Evolutionary conservation across 2,329 filamentous ascomycete species (phyloP).

Genomic region (Fusarium clavum): DNA sequence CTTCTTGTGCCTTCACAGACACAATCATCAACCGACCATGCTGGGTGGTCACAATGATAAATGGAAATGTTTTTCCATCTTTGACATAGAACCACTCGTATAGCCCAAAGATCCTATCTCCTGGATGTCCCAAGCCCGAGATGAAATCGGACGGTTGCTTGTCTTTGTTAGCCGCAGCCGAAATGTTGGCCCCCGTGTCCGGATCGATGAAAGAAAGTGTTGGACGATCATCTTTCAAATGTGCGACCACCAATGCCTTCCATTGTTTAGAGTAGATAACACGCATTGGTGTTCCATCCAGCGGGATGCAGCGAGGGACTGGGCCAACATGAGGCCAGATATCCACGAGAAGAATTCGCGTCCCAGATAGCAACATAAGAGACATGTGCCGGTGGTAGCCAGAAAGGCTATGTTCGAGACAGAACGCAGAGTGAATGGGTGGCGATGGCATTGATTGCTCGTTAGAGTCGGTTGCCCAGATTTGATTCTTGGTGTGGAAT

Average conservation of each 20-base stretch:
- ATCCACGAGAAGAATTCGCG: slow-evolving; percentile 65
- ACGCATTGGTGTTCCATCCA: slow-evolving; percentile 62
- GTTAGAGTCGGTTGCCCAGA: slow-evolving; percentile 65
- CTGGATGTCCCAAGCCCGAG: slow-evolving; percentile 65
- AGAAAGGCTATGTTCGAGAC: slow-evolving; percentile 56
- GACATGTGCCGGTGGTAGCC: slow-evolving; percentile 54
- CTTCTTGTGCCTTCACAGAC: slow-evolving; percentile 54
- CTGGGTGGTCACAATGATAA: slow-evolving; percentile 70
- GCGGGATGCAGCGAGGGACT: slow-evolving; percentile 62
- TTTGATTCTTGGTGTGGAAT: slow-evolving; percentile 57
- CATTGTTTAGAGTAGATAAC: slow-evolving; percentile 67
- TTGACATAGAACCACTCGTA: slow-evolving; percentile 72
- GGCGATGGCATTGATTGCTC: slow-evolving; percentile 60
- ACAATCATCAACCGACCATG: slow-evolving; percentile 68
- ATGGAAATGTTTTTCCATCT: slow-evolving; percentile 68
- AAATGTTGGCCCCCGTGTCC: slow-evolving; percentile 64
- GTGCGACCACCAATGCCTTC: slow-evolving; percentile 65
- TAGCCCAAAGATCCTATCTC: slow-evolving; percentile 70
- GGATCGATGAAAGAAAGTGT: slow-evolving; percentile 68
- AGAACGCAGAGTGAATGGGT: slow-evolving; percentile 60
- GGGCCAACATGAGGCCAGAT: slow-evolving; percentile 59
- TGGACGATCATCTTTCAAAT: slow-evolving; percentile 56
- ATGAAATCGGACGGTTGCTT: slow-evolving; percentile 61
- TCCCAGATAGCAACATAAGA: slow-evolving; percentile 63
- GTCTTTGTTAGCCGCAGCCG: slow-evolving; percentile 57